Base-by-base conservation (phyloP, 2,329 filamentous ascomycete genomes). In the Fusarium sp. region DNA sequence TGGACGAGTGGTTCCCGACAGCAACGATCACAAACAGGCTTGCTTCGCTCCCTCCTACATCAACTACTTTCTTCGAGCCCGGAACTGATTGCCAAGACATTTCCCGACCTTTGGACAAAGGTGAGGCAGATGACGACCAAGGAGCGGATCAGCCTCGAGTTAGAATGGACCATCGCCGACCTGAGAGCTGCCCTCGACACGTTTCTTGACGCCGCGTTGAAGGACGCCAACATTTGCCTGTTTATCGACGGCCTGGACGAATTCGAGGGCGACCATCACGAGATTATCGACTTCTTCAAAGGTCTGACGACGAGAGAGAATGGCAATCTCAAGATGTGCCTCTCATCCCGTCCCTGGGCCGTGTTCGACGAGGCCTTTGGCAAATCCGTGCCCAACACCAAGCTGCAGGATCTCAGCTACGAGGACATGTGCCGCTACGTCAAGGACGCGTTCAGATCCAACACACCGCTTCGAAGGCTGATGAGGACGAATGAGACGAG, bases 1-100 rank as follows among this genome's bases (percentile, higher is more conserved):
- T 87, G 85, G 85, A 84, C 81, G 3, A 83, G 81, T 20, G 84
- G 83, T 5, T 82, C 81, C 1, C 71, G 77, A 22, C 81, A 82
- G 35, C 84, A 85, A 71, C 78, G 81, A 18, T 84, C 83, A 0
- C 80, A 82, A 47, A 79, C 78, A 1, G 84, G 83, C 0, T 66
- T 85, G 11, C 52, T 85, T 29, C 79, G 82, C 4, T 83, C 79
- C 8, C 75, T 85, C 0, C 71, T 85, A 0, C 79, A 83, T 62
- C 82, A 85, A 52, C 62, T 85, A 0, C 68, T 85, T 1, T 75
- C 74, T 0, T 63, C 65, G 5, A 71, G 79, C 16, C 77, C 70
- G 0, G 69, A 78, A 2, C 66, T 81, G 5, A 78, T 81, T 1
- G 62, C 77, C 5, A 59, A 31, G 0, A 67, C 75, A 0, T 81